Percentiles rank a stretch among this genome's conserved stretches.
phyloP scores from a whole-genome alignment of 345 rosid species.

The rapeseed (Brassica napus) region Da-Ae NC_063447.1:53639001-53639500 shows the following conservation, averaged over 20 bases:
- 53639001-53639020: slow-evolving; percentile 60
- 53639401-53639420: slow-evolving; percentile 25
- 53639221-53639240: slow-evolving; percentile 32
- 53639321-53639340: background rate
- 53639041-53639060: slow-evolving; percentile 58
- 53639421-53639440: background rate
- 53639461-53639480: too few relatives aligned
- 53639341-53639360: slow-evolving; percentile 24
- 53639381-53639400: slow-evolving; percentile 18
- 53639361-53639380: slow-evolving; percentile 29
- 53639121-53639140: slow-evolving; percentile 24
- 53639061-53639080: slow-evolving; percentile 44
- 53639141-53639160: slow-evolving; percentile 35
- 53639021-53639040: slow-evolving; percentile 59
- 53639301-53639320: slow-evolving; percentile 19
- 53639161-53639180: slow-evolving; percentile 28
- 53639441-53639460: slow-evolving; percentile 19
- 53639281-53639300: slow-evolving; percentile 15
- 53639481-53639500: background rate
- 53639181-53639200: slow-evolving; percentile 14
- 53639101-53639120: slow-evolving; percentile 37
- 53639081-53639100: slow-evolving; percentile 4
- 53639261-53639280: background rate
- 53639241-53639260: background rate
- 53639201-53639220: background rate